Base-by-base conservation (phyloP, 176 grass and related monocot species). In the Phoenix dactylifera region DNA sequence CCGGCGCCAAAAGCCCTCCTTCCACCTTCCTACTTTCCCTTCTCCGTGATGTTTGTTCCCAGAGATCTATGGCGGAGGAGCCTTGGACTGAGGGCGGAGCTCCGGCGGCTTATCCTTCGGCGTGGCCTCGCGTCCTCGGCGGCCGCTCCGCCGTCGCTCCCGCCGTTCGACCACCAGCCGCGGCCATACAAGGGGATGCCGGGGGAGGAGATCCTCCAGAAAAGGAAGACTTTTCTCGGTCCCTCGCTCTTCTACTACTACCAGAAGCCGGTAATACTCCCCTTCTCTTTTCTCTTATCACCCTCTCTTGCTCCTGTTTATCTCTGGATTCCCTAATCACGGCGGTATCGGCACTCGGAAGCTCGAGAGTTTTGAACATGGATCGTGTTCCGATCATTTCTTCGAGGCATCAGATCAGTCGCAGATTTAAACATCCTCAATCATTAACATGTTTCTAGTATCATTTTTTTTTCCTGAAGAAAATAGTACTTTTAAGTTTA, bases 241-340 rank as follows among this genome's bases (percentile, higher is more conserved):
- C 79, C 93, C 7, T 98, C 93, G 14, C 67, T 98, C 55, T 98
- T 98, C 80, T 79, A 98, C 71, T 98, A 98, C 66, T 98, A 98
- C 82, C 87, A 92, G 73, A 98, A 98, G 59, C 93, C 93, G 59
- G 93, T 98, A 70, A 78, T 23, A 10, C 12, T 5, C 10, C 4
- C 24, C 63, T 55, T 22, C 24, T 29, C 4, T 23, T 16, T 17
- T 18, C 17, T 6, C 18, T 18, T 51, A 16, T 15, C 28, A 20
- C 10, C 25, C 7, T 17, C 32, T 51, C 17, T 19, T 16, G 26
- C 15, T 16, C 4, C 17, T 2, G 15, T 48, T 15, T 16, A 23
- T 65, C 12, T 50, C 26, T 26, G 2, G 44, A 51, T 51, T 16
- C 7, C 32, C 7, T 39, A 10, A 1, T 10, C 4, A 7, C 32